These are phyloP conservation scores for Penicillium sp. DNA, from an alignment of 2,329 filamentous ascomycete species.

Conservation along the genomic window DNA sequence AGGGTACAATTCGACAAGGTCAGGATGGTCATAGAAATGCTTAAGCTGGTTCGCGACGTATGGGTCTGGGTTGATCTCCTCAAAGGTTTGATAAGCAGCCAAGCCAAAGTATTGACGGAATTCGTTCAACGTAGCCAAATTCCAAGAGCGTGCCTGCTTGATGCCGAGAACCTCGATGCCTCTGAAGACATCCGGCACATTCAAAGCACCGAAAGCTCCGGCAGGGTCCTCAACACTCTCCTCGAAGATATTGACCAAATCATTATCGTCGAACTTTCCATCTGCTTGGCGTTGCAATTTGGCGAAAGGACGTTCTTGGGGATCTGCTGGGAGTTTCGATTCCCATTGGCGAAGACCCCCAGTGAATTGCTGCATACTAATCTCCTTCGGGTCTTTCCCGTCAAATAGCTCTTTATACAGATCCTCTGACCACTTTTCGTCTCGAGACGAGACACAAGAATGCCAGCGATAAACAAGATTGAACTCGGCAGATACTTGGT, in stretches of 20 bases:
- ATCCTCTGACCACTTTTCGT: conserved; percentile 61
- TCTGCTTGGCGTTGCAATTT: conserved; percentile 48
- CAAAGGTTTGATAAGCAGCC: conserved; percentile 48
- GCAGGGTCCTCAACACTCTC: conserved; percentile 60
- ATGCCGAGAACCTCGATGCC: conserved; percentile 63
- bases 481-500: conserved; percentile 67
- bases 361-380: conserved; percentile 41
- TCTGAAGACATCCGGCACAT: conserved; percentile 58
- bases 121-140: conserved; percentile 59
- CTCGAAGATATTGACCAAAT: conserved; percentile 57
- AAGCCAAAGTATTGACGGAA: conserved; percentile 54
- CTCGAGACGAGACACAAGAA: conserved; percentile 57
- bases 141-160: conserved; percentile 60
- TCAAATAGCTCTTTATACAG: conserved; percentile 51
- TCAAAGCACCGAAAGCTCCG: conserved; percentile 58
- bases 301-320: conserved; percentile 50
- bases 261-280: conserved; percentile 56
- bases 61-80: conserved; percentile 53
- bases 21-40: conserved; percentile 51
- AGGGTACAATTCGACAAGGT: conserved; percentile 57
- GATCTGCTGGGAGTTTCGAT: conserved; percentile 42
- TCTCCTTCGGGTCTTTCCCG: conserved; percentile 34
- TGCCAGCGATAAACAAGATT: conserved; percentile 67
- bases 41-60: conserved; percentile 45
- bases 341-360: conserved; percentile 43